phyloP scores from a whole-genome alignment of 2,329 filamentous ascomycete genomes.

The Nothomitra cinnamomea region DNA sequence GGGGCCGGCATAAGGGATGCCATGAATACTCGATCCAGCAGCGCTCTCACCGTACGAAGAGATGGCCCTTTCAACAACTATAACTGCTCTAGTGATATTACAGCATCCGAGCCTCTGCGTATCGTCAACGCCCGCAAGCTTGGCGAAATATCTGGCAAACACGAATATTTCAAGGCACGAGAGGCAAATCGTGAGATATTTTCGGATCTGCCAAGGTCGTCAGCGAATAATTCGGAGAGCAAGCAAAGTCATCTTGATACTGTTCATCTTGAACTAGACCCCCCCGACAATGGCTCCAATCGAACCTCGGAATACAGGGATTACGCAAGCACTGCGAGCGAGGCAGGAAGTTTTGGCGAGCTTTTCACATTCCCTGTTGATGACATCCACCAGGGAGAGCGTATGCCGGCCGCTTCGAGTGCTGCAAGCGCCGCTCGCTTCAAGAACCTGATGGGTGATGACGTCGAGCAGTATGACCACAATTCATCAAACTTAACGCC shows the following conservation, averaged over 20 bases:
- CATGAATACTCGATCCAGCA: not conserved
- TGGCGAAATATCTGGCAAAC: not conserved
- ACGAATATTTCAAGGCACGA: not conserved
- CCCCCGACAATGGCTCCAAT: not conserved
- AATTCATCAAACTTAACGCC: not conserved
- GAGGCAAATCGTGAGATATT: not conserved
- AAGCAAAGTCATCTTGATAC: not conserved
- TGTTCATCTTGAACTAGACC: not conserved
- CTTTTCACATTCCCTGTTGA: not conserved
- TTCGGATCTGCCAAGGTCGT: not conserved
- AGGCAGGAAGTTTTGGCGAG: slow-evolving; percentile 1
- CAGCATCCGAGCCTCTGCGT: not conserved
- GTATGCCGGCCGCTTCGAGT: not conserved
- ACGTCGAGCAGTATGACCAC: not conserved
- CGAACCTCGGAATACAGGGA: not conserved
- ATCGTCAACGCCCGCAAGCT: not conserved
- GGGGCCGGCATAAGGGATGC: not conserved
- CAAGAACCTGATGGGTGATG: not conserved
- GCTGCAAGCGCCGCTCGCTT: not conserved
- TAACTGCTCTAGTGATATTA: not conserved
- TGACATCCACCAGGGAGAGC: not conserved
- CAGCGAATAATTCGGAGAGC: not conserved
- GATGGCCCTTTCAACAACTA: not conserved
- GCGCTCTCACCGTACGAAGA: not conserved
- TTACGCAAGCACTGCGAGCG: not conserved